phyloP scores from a whole-genome alignment of 2,329 filamentous ascomycete genomes.

The Aschersonia sp. region DNA sequence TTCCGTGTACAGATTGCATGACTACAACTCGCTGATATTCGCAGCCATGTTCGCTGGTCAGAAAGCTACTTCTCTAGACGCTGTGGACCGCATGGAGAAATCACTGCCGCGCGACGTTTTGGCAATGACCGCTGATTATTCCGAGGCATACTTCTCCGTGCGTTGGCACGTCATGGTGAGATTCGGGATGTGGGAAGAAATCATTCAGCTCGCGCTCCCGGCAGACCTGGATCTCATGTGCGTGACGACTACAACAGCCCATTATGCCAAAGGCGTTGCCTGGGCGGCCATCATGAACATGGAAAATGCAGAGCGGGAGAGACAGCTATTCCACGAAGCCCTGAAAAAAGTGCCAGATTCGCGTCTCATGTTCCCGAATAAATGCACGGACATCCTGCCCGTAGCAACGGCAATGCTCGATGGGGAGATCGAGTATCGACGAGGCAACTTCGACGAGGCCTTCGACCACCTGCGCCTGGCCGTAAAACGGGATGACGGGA shows the following conservation, averaged over 20 bases:
- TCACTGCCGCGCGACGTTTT: conserved; percentile 47
- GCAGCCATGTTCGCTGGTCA: conserved; percentile 63
- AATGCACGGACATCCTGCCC: conserved; percentile 33
- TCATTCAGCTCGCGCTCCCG: conserved; percentile 38
- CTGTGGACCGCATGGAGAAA: conserved; percentile 39
- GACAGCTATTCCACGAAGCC: conserved; percentile 31
- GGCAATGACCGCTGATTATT: conserved; percentile 54
- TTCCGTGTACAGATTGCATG: conserved; percentile 55
- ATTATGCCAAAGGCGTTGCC: conserved; percentile 53
- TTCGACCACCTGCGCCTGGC: conserved; percentile 40
- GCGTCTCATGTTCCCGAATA: conserved; percentile 25
- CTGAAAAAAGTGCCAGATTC: conserved; percentile 32
- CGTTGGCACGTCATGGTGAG: conserved; percentile 53
- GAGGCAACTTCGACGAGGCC: conserved; percentile 36
- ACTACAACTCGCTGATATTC: conserved; percentile 60
- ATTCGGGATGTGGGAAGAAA: conserved; percentile 53
- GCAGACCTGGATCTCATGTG: conserved; percentile 43
- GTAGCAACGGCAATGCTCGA: conserved; percentile 50
- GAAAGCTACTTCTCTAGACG: conserved; percentile 42
- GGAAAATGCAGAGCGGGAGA: conserved; percentile 32
- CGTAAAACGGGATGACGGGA: conserved; percentile 38
- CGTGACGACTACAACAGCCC: conserved; percentile 47
- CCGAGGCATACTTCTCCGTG: conserved; percentile 55
- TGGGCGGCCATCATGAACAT: conserved; percentile 39
- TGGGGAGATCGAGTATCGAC: conserved; percentile 57